Conservation (phyloP, 306 rosid species). For the Betula pendula region DNA sequence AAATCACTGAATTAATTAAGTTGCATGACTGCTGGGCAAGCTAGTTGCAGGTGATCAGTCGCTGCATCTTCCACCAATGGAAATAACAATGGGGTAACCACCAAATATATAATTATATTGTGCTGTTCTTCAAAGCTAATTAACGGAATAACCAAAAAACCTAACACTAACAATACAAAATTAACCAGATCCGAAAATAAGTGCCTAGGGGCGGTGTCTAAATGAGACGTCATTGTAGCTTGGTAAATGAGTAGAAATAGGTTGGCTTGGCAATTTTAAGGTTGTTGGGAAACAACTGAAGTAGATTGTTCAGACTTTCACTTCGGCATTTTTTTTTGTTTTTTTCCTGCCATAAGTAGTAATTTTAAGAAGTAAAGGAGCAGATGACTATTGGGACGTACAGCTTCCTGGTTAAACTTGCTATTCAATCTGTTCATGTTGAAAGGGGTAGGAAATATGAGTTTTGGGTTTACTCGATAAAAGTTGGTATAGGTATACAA, state of each 20-base stretch:
- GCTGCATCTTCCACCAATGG: not conserved
- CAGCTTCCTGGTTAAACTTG: no score
- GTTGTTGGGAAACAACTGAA: not conserved
- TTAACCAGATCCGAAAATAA: not conserved
- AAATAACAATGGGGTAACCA: slow-evolving; percentile 2
- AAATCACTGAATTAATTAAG: not conserved
- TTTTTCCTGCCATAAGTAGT: not conserved
- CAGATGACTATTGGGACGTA: no score
- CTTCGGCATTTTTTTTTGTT: not conserved
- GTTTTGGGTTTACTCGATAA: no score
- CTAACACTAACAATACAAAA: not conserved
- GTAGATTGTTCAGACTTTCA: slow-evolving; percentile 3
- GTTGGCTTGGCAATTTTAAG: not conserved
- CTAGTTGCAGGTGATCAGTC: not conserved
- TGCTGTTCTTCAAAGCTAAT: slow-evolving; percentile 1
- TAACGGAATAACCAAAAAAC: not conserved
- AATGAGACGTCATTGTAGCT: slow-evolving; percentile 8
- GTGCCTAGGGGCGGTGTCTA: not conserved
- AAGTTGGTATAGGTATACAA: no score
- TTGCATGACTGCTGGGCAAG: not conserved
- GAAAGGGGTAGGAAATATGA: no score
- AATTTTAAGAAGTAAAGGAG: no score
- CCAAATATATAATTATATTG: no score
- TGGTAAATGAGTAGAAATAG: not conserved
- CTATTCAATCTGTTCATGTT: no score